Evolutionary conservation across 2,329 filamentous ascomycete genomes (phyloP).

Genomic region (Hawksworthiomyces lignivorus): DNA sequence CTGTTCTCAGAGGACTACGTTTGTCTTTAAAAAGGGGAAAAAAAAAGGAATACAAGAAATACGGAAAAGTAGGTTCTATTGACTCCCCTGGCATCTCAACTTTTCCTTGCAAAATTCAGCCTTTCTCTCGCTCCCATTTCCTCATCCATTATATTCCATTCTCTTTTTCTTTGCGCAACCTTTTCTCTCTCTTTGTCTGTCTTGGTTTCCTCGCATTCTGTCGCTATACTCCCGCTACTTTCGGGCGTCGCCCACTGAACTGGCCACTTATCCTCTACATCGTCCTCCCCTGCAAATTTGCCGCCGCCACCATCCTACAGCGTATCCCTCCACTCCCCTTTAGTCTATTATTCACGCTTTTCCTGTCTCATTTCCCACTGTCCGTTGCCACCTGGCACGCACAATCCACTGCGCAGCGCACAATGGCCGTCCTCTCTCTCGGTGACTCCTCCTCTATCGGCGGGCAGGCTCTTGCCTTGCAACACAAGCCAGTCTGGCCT

Average conservation of each 20-base stretch:
- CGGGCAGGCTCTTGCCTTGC: too few relatives aligned
- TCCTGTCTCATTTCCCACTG: background rate
- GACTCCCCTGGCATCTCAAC: background rate
- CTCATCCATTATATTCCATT: too few relatives aligned
- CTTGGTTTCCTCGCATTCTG: too few relatives aligned
- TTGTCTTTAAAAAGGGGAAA: constrained; percentile 10
- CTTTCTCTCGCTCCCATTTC: background rate
- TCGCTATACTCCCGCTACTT: background rate
- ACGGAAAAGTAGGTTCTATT: constrained; percentile 4
- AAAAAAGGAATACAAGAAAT: constrained; percentile 3
- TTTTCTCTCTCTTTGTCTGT: background rate
- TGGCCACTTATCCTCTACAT: background rate
- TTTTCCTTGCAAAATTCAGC: background rate
- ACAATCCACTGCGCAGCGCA: too few relatives aligned
- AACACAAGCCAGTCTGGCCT: too few relatives aligned
- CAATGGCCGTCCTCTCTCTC: background rate
- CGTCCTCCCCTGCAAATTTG: constrained; percentile 2
- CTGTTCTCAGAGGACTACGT: too few relatives aligned
- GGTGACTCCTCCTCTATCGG: constrained; percentile 4
- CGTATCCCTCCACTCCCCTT: background rate
- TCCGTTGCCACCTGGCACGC: constrained; percentile 10
- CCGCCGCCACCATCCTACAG: background rate
- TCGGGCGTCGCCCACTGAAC: too few relatives aligned
- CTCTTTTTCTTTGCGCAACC: background rate
- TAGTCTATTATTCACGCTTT: background rate